A percentile compares a stretch with the other conserved stretches of the same genome.
Conservation (phyloP, 345 rosid genomes). For the Punica granatum region DNA sequence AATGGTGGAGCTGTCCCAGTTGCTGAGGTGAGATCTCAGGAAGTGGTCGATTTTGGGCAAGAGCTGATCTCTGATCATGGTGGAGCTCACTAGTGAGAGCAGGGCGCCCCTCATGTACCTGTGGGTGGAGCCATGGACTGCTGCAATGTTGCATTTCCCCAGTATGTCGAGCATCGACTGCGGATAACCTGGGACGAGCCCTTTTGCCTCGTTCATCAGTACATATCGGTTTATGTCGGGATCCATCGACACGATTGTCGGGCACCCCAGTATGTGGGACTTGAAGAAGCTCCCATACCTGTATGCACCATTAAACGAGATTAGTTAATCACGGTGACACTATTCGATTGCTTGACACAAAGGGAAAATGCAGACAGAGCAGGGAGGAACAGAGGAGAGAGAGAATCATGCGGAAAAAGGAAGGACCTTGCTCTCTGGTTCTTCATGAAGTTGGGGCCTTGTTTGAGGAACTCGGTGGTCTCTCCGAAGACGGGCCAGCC, state of each 20-base stretch:
- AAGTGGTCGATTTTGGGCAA: slow-evolving; percentile 77
- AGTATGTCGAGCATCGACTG: slow-evolving; percentile 91
- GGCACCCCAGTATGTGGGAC: slow-evolving; percentile 88
- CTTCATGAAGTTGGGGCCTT: slow-evolving; percentile 95
- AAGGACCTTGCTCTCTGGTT: slow-evolving; percentile 70
- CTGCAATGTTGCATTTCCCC: slow-evolving; percentile 89
- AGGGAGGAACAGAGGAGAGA: neutral
- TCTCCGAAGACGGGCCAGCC: slow-evolving; percentile 99
- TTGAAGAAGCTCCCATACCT: slow-evolving; percentile 88
- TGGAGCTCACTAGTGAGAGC: slow-evolving; percentile 59
- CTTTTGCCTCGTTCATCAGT: slow-evolving; percentile 81
- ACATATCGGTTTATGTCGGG: slow-evolving; percentile 82
- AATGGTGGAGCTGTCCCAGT: slow-evolving; percentile 52
- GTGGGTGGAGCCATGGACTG: slow-evolving; percentile 86
- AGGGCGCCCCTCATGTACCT: slow-evolving; percentile 84
- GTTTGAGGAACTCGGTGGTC: slow-evolving; percentile 91
- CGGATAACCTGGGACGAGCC: slow-evolving; percentile 94
- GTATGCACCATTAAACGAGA: neutral
- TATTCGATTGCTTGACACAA: neutral
- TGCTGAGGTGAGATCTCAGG: slow-evolving; percentile 69
- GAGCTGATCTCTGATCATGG: slow-evolving; percentile 69
- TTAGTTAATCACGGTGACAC: neutral
- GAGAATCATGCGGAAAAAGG: neutral
- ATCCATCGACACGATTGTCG: slow-evolving; percentile 93
- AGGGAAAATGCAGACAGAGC: neutral